Evolutionary conservation across 164 flowering plant species (phyloP), one percentile per base, ranked within the genome.

Genomic region (Chimonanthus salicifolius): DNA sequence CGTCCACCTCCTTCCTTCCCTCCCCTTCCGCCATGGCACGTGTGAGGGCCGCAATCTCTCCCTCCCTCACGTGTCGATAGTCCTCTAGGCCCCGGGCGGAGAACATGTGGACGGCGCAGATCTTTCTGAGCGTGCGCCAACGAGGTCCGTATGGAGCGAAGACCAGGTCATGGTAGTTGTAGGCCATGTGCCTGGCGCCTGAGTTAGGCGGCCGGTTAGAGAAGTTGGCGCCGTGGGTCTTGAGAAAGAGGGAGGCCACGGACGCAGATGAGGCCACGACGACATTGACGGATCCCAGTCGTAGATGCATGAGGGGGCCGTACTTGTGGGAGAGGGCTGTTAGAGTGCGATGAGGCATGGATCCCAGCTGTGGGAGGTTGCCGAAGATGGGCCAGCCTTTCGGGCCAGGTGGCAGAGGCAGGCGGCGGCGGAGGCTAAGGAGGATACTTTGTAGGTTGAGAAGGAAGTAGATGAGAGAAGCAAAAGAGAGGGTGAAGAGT

Each of bases 311-410:
- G 44, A 94, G 83, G 0, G 98, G 97, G 2, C 97, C 98, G 74
- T 92, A 81, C 0, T 43, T 80, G 0, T 71, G 70, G 6, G 92
- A 91, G 82, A 94, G 65, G 10, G 75, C 81, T 0, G 92, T 89
- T 0, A 91, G 66, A 7, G 83, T 72, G 8, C 81, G 91, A 88
- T 94, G 98, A 0, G 95, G 97, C 43, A 67, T 74, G 0, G 85
- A 74, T 13, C 97, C 98, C 16, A 94, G 70, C 71, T 88, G 94
- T 0, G 92, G 95, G 6, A 94, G 84, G 86, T 92, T 91, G 6
- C 98, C 98, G 21, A 94, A 20, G 0, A 94, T 72, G 0, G 98
- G 98, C 91, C 93, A 91, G 74, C 91, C 94, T 51, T 73, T 83
- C 0, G 97, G 97, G 7, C 97, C 94, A 0, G 98, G 97, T 0